Base-by-base conservation (phyloP, 768 basidiomycete species). In the Russula sp. region DNA sequence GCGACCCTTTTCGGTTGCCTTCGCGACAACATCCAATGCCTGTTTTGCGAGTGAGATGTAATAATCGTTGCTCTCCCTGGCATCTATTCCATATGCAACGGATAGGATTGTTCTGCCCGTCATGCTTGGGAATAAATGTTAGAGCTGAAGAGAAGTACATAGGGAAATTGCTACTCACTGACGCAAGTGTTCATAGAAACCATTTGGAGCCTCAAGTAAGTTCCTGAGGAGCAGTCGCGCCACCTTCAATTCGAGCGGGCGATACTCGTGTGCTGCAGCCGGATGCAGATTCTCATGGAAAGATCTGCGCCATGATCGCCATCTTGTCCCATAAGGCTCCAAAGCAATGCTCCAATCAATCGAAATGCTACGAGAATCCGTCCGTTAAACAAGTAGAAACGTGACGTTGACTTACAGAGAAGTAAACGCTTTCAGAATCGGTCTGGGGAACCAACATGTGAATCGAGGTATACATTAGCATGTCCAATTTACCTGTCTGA, bases 51-150 rank as follows among this genome's bases (percentile, higher is more conserved):
- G 65, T 9, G 69, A 69, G 50, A 79, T 68, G 4, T 71, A 70
- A 6, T 73, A 65, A 64, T 84, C 83, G 58, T 78, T 68, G 14
- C 68, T 49, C 0, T 75, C 71, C 42, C 73, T 63, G 9, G 78
- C 73, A 13, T 77, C 68, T 20, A 82, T 73, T 2, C 82, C 84
- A 64, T 84, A 83, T 0, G 78, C 77, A 9, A 81, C 63, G 0
- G 74, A 75, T 55, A 82, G 69, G 11, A 78, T 70, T 20, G 77
- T 70, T n/a, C 74, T 71, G 11, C 75, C 79, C 2, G 77, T 71
- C 67, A 77, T 72, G 48, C 80, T 82, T 52, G 45, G 13, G 6
- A 32, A n/a, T 13, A 16, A 8, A 22, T 16, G n/a, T 59, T 52
- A 51, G 42, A n/a, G n/a, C 11, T n/a, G 32, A 16, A 16, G 8